These are phyloP conservation scores for Fomitopsis pinicola DNA, from an alignment of 1,284 basidiomycete species.

Conservation along the genomic window DNA sequence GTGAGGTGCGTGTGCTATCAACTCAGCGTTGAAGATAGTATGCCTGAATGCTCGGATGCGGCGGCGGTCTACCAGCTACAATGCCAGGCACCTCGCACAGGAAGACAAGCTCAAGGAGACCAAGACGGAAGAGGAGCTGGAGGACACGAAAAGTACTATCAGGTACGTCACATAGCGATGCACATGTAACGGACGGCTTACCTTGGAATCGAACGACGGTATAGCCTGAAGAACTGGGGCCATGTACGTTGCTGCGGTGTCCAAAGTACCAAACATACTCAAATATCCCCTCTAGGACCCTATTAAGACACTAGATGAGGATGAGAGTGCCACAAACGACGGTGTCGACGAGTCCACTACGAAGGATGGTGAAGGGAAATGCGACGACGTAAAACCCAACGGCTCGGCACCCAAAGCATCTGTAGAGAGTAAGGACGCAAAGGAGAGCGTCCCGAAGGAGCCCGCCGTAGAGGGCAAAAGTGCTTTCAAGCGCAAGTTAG, in stretches of 20 bases:
- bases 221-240: slow-evolving; percentile 32
- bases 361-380: neutral
- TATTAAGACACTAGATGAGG: slow-evolving; percentile 21
- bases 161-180: slow-evolving; percentile 18
- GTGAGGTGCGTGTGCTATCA: slow-evolving; percentile 22
- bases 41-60: no score
- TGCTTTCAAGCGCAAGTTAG: slow-evolving; percentile 17
- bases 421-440: neutral
- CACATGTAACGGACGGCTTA: neutral
- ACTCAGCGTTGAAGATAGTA: neutral
- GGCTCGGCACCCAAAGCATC: neutral
- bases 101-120: slow-evolving; percentile 32
- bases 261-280: neutral
- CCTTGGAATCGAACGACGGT: neutral
- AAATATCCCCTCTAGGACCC: slow-evolving; percentile 21
- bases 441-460: neutral
- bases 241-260: slow-evolving; percentile 22
- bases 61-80: slow-evolving; percentile 19
- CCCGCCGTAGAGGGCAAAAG: neutral
- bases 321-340: neutral
- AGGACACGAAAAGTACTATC: slow-evolving; percentile 33
- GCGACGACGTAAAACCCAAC: neutral
- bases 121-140: slow-evolving; percentile 30
- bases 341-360: neutral
- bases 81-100: slow-evolving; percentile 31